Evolutionary conservation across 768 basidiomycete genomes (phyloP).

Genomic region (Pleurotus salmoneostramineus): DNA sequence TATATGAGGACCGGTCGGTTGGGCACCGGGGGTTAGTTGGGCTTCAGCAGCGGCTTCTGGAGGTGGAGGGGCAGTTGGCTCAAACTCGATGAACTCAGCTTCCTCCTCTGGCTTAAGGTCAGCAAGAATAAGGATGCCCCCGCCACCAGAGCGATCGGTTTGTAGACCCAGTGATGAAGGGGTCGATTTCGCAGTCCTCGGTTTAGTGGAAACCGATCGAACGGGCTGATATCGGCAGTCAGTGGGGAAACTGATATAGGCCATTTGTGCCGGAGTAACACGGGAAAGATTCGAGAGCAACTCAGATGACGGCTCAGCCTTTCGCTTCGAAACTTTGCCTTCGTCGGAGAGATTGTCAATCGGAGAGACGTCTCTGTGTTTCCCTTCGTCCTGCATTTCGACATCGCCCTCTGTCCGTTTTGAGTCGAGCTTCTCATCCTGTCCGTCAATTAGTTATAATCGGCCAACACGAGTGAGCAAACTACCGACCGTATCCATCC

Average conservation of each 20-base stretch:
- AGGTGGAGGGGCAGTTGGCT: conserved; percentile 27
- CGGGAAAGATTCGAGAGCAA: conserved; percentile 83
- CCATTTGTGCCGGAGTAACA: conserved; percentile 85
- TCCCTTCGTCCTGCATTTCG: conserved; percentile 68
- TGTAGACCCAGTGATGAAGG: conserved; percentile 25
- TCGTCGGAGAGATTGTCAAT: conserved; percentile 48
- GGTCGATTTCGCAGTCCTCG: conserved; percentile 30
- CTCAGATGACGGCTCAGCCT: conserved; percentile 74
- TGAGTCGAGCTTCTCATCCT: conserved; percentile 53
- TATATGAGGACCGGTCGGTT: conserved; percentile 50
- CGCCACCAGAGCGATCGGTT: conserved; percentile 71
- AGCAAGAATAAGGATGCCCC: conserved; percentile 81
- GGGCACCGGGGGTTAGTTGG: conserved; percentile 21
- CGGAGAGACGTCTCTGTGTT: conserved; percentile 54
- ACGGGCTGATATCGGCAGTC: conserved; percentile 87
- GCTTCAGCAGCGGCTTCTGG: conserved; percentile 21
- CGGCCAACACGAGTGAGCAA: background rate
- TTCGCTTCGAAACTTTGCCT: conserved; percentile 42
- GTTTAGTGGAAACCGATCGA: conserved; percentile 62
- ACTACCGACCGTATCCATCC: conserved; percentile 76
- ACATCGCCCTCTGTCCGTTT: conserved; percentile 60
- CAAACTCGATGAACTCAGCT: conserved; percentile 69
- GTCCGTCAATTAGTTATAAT: conserved; percentile 12
- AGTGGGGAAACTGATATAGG: conserved; percentile 78
- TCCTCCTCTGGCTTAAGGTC: conserved; percentile 71